Conservation (phyloP, 768 basidiomycete species). For the Steccherinum ochraceum region DNA sequence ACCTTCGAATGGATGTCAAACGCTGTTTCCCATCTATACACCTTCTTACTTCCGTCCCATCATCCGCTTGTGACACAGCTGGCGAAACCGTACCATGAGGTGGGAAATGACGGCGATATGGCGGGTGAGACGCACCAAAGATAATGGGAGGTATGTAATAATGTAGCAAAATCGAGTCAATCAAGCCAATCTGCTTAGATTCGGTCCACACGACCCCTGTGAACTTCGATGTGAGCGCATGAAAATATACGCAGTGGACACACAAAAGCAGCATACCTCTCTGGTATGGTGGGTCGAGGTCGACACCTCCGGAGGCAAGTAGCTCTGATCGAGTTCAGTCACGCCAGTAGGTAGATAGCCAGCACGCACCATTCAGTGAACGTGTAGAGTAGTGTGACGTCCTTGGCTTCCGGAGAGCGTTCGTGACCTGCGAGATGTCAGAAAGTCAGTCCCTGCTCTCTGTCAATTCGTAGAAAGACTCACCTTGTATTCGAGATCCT, state of each 20-base stretch:
- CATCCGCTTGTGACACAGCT: slow-evolving; percentile 20
- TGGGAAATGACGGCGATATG: too few species aligned
- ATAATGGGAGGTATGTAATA: slow-evolving; percentile 65
- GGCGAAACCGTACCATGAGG: too few species aligned
- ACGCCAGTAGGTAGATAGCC: too few species aligned
- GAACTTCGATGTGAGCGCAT: too few species aligned
- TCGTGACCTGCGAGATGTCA: slow-evolving; percentile 17
- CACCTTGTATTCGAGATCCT: slow-evolving; percentile 22
- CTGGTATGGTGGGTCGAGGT: slow-evolving; percentile 63
- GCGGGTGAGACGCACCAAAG: slow-evolving; percentile 47
- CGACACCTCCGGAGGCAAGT: too few species aligned
- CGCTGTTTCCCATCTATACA: slow-evolving; percentile 76
- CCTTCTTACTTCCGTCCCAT: slow-evolving; percentile 38
- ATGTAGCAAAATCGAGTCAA: slow-evolving; percentile 59
- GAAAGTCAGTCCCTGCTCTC: background rate
- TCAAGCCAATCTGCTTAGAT: slow-evolving; percentile 50
- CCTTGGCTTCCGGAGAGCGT: slow-evolving; percentile 31
- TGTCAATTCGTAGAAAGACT: background rate
- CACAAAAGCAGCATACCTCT: slow-evolving; percentile 38
- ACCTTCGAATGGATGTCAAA: slow-evolving; percentile 60
- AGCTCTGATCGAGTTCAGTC: too few species aligned
- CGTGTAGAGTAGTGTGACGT: slow-evolving; percentile 36
- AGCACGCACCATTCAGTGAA: slow-evolving; percentile 37
- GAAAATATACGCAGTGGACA: background rate
- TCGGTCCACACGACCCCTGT: slow-evolving; percentile 63